Evolutionary conservation across 148 eudicot genomes (phyloP), one percentile per base, ranked within the genome.

Genomic region (Chenopodium suecicum): DNA sequence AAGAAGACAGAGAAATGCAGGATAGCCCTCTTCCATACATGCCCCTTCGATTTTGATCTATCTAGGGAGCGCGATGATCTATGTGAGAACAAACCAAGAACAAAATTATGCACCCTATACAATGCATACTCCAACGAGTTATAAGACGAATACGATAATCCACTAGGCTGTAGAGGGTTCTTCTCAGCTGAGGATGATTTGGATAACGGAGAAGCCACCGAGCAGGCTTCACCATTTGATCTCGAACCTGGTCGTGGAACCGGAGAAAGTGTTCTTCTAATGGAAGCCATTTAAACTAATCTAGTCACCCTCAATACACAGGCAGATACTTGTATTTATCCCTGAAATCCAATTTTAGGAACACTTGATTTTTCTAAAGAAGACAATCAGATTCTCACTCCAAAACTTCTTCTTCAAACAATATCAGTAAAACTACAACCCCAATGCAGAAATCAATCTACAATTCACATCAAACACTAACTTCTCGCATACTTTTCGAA

Each of bases 221-320:
- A 85, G 85, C 86, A 81, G 20, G 90, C 89, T 81, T 94, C 96
- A 46, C 92, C 96, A 83, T 83, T 88, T 32, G 76, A 78, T 73
- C 83, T 73, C 48, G 82, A 77, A 75, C 92, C 93, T 0, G 93
- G 89, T 27, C 92, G 83, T 79, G 98, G 93, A 74, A 94, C 90
- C 0, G 98, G 98, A 68, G 98, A 92, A 79, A 89, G 86, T 82
- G 93, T 87, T 85, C 96, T 91, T 81, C 96, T 87, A 81, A 94
- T 84, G 25, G 98, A 89, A 82, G 96, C 92, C 98, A 94, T 94
- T 7, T 34, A 6, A 83, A 78, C 52, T 50, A 72, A 83, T 48
- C 74, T 60, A 78, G 46, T 46, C 1, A 64, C 78, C 37, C 74
- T 50, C 62, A 69, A 58, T 22, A 77, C 50, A 75, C 66, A 66